Evolutionary conservation across 768 basidiomycete genomes (phyloP).

Genomic region (Holtermannia corniformis): DNA sequence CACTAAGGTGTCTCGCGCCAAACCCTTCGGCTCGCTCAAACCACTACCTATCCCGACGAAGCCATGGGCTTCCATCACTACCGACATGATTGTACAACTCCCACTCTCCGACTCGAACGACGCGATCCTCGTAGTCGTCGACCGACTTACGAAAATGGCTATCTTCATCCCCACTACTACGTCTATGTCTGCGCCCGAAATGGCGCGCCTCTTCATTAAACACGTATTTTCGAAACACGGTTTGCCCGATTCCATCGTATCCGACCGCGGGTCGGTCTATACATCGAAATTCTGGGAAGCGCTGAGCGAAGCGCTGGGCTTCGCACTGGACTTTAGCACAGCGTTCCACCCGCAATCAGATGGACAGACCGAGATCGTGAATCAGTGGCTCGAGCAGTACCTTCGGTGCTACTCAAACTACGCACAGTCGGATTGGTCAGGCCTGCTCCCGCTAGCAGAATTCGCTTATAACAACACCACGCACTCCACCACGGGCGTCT

Average conservation of each 20-base stretch:
- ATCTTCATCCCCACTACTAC: no score
- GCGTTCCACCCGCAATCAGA: constrained; percentile 47
- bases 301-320: constrained; percentile 36
- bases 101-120: no score
- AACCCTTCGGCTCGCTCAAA: constrained; percentile 41
- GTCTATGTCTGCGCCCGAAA: no score
- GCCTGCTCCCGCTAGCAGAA: constrained; percentile 38
- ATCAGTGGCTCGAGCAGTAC: constrained; percentile 45
- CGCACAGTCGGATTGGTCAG: constrained; percentile 41
- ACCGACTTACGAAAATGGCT: no score
- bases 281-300: constrained; percentile 37
- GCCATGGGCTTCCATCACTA: constrained; percentile 42
- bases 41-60: constrained; percentile 27
- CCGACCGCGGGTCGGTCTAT: constrained; percentile 31
- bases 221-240: constrained; percentile 23
- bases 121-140: no score
- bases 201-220: no score
- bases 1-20: constrained; percentile 41
- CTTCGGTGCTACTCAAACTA: constrained; percentile 41
- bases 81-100: no score
- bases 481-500: constrained; percentile 30
- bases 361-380: constrained; percentile 45
- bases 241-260: constrained; percentile 24
- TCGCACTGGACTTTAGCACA: constrained; percentile 41
- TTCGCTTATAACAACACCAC: constrained; percentile 42